Evolutionary conservation across 2,329 filamentous ascomycete genomes (phyloP).

Genomic region (Myriosclerotinia curreyana): DNA sequence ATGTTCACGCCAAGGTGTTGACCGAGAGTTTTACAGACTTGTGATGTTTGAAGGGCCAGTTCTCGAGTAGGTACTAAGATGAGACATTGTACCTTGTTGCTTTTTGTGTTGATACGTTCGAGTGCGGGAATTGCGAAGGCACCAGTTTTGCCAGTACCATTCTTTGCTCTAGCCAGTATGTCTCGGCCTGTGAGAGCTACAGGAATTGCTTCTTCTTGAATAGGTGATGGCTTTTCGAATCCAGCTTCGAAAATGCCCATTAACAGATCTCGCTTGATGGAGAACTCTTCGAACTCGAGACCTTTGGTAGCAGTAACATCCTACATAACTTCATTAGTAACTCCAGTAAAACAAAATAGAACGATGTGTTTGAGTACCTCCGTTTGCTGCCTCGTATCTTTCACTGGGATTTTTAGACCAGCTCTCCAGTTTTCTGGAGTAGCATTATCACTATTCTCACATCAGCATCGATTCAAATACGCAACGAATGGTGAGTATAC

Average conservation of each 20-base stretch:
- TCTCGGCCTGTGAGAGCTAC: conserved; percentile 94
- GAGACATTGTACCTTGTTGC: conserved; percentile 91
- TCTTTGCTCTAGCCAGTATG: conserved; percentile 94
- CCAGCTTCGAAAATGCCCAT: conserved; percentile 99
- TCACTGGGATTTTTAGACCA: conserved; percentile 66
- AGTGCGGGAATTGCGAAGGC: conserved; percentile 96
- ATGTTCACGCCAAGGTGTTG: conserved; percentile 97
- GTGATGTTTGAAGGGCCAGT: conserved; percentile 94
- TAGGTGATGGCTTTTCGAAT: conserved; percentile 97
- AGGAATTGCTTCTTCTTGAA: conserved; percentile 98
- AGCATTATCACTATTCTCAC: conserved; percentile 22
- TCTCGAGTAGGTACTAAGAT: conserved; percentile 97
- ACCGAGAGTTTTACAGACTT: conserved; percentile 97
- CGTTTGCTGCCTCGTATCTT: conserved; percentile 76
- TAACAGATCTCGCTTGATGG: conserved; percentile 88
- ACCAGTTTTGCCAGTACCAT: conserved; percentile 96
- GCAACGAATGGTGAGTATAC: conserved; percentile 33
- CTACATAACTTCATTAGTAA: conserved; percentile 45
- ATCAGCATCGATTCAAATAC: conserved; percentile 14
- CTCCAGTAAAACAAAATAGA: not conserved
- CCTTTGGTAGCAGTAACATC: conserved; percentile 99
- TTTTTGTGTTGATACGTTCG: conserved; percentile 94
- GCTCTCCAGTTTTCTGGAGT: conserved; percentile 68
- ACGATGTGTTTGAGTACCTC: conserved; percentile 53
- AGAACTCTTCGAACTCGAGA: conserved; percentile 95